Evolutionary conservation across 2,329 filamentous ascomycete species (phyloP).

Genomic region (Cladorrhinum sp.): DNA sequence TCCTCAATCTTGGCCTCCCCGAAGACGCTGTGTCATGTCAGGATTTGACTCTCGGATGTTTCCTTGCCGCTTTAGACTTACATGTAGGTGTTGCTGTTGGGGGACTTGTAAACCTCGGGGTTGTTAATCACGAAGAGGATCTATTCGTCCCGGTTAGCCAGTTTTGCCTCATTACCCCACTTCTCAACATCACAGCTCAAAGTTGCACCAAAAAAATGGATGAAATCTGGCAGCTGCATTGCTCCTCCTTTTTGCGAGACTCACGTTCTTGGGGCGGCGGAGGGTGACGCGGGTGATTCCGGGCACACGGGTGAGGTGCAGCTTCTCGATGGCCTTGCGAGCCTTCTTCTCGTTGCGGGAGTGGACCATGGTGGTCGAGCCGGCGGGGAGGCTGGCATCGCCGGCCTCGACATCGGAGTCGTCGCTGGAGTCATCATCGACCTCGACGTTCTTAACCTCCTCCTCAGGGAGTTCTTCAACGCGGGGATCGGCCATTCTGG

Average conservation of each 20-base stretch:
- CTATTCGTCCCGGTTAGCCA: constrained; percentile 44
- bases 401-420: constrained; percentile 75
- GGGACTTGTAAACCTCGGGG: constrained; percentile 99
- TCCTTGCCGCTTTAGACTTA: constrained; percentile 49
- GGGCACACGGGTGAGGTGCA: constrained; percentile 91
- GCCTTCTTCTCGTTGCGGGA: constrained; percentile 99
- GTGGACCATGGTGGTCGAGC: constrained; percentile 87
- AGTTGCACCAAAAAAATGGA: constrained; percentile 12
- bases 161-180: constrained; percentile 1
- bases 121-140: constrained; percentile 99
- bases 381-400: constrained; percentile 65
- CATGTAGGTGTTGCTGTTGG: constrained; percentile 99
- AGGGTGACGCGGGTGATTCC: constrained; percentile 98
- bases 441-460: constrained; percentile 73
- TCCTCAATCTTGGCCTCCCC: constrained; percentile 99
- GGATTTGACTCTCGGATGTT: background rate
- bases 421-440: constrained; percentile 68
- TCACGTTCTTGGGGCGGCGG: constrained; percentile 97
- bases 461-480: constrained; percentile 97
- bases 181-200: background rate
- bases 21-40: constrained; percentile 69
- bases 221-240: background rate
- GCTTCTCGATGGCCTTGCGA: constrained; percentile 97
- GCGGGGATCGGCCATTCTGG: constrained; percentile 92
- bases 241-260: constrained; percentile 39